Evolutionary conservation across 1,284 basidiomycete species (phyloP), one percentile per base, ranked within the genome.

Genomic region (Vanrija sp.): DNA sequence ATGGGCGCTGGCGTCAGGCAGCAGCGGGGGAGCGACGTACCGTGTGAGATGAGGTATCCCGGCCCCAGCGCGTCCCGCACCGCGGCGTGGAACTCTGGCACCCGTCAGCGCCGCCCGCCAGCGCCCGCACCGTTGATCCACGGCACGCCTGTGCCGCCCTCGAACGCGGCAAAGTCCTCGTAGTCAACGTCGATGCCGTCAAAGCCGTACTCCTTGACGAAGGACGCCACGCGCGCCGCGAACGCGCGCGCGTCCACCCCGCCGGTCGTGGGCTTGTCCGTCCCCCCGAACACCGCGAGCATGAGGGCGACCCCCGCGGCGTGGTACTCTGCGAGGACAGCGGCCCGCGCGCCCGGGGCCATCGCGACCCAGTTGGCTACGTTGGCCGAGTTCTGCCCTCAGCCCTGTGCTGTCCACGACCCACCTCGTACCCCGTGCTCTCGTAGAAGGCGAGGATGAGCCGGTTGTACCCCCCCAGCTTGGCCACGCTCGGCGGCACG

Each of bases 101-200:
- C 45, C 41, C 41, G 38, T 38, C 18, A 38, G 37, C 37, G 3
- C 8, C 6, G 14, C 12, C 5, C n/a, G 37, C 6, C 6, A 8
- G 10, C 7, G 12, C 10, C 6, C 37, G 16, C 19, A n/a, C 37
- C 16, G 8, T 6, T 25, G 37, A 47, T 9, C 46, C 72, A 74
- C 18, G 59, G 47, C 25, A 68, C 70, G 9, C 64, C 66, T 7
- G 53, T 36, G 37, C 64, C 63, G n/a, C 47, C 55, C 56, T 73
- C 69, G 66, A 73, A 39, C 9, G 57, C 57, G 8, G 36, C 31
- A 14, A 47, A 38, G 42, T 67, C 63, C 64, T 78, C 79, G 55
- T 77, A 80, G 58, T 80, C 78, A 50, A 80, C 70, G 47, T 80
- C 79, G 15, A 80, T 76, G 35, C 79, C 79, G 57, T 80, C 78